phyloP scores from a whole-genome alignment of 805 yeast genomes.

The Teunomyces gatunensis region DNA sequence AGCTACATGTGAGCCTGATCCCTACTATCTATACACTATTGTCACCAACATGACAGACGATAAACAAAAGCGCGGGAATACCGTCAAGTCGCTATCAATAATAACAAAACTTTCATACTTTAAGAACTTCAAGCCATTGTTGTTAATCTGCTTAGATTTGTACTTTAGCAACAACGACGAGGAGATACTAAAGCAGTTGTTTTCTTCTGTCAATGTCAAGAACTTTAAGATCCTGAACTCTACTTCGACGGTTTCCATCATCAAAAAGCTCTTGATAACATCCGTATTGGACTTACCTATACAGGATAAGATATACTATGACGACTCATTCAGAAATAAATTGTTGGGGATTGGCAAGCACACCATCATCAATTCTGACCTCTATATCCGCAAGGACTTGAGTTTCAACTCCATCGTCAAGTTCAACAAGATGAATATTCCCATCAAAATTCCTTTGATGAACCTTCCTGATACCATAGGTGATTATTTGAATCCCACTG shows the following conservation, averaged over 20 bases:
- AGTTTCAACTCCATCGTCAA: conserved; percentile 38
- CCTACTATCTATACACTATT: conserved; percentile 54
- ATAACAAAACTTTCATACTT: conserved; percentile 54
- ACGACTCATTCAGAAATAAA: conserved; percentile 36
- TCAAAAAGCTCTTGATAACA: conserved; percentile 39
- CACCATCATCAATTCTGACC: conserved; percentile 25
- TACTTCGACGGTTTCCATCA: conserved; percentile 19
- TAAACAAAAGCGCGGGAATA: conserved; percentile 53
- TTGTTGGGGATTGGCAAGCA: conserved; percentile 29
- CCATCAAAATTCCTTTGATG: conserved; percentile 42
- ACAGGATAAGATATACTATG: conserved; percentile 39
- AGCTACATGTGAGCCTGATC: conserved; percentile 34
- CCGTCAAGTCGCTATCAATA: conserved; percentile 57
- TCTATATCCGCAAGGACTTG: conserved; percentile 42
- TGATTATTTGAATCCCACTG: conserved; percentile 45
- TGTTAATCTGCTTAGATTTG: conserved; percentile 50
- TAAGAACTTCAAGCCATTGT: conserved; percentile 56
- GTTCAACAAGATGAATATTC: conserved; percentile 43
- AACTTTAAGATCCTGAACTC: conserved; percentile 20
- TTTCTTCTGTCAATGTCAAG: conserved; percentile 31
- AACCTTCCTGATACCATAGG: conserved; percentile 42
- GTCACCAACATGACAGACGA: conserved; percentile 48
- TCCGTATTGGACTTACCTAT: conserved; percentile 43
- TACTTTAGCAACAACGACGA: conserved; percentile 32
- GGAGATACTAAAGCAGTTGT: conserved; percentile 25